phyloP scores from a whole-genome alignment of 1,139 yeast genomes.

The Candida sojae region DNA sequence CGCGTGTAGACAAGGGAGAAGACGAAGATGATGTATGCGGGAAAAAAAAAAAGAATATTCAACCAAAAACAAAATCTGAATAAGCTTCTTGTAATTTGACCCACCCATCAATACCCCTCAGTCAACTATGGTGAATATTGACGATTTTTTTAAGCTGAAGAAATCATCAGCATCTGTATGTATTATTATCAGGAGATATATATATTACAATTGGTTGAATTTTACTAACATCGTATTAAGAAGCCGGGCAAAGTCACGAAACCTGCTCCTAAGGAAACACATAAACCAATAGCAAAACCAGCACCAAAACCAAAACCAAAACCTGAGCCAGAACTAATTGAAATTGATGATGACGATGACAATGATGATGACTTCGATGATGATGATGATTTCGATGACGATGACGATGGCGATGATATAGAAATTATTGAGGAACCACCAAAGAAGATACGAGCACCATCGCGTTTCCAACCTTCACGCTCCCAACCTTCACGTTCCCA shows the following conservation, averaged over 20 bases:
- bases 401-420: conserved; percentile 9
- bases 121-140: conserved; percentile 12
- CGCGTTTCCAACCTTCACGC: conserved; percentile 2
- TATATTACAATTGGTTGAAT: background rate
- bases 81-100: background rate
- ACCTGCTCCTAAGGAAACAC: conserved; percentile 2
- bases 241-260: conserved; percentile 1
- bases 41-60: background rate
- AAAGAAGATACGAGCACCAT: conserved; percentile 2
- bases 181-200: background rate
- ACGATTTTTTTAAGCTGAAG: conserved; percentile 10
- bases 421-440: background rate
- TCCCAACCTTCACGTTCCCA: conserved; percentile 4
- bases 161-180: conserved; percentile 6
- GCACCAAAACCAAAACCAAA: conserved; percentile 1
- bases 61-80: background rate
- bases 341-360: conserved; percentile 10
- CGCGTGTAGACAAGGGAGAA: background rate
- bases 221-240: conserved; percentile 5
- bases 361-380: conserved; percentile 12
- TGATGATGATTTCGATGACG: conserved; percentile 3
- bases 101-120: background rate
- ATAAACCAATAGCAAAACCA: conserved; percentile 4
- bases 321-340: conserved; percentile 18
- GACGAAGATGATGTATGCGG: background rate